Conservation (phyloP, 148 eudicot genomes). For the Rhododendron ferrugineum region DNA sequence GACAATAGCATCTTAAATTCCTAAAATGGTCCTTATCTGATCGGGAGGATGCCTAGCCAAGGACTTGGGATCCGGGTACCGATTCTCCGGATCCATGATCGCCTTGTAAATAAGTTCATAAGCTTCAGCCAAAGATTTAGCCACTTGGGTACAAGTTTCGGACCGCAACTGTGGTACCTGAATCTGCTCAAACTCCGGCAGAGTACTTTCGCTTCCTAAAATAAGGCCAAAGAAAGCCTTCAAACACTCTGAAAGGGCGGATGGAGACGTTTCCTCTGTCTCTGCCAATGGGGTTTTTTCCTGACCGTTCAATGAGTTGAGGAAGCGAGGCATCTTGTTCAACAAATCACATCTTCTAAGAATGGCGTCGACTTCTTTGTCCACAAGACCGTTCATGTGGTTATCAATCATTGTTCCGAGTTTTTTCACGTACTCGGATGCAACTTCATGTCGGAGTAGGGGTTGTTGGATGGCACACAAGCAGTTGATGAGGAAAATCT, state of each 20-base stretch:
- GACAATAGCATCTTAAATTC: conserved; percentile 42
- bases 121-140: conserved; percentile 68
- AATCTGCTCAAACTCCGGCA: conserved; percentile 89
- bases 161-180: conserved; percentile 89
- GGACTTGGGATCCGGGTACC: conserved; percentile 82
- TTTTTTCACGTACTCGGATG: conserved; percentile 71
- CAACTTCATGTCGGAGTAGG: conserved; percentile 63
- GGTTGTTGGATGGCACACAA: conserved; percentile 91
- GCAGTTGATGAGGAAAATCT: conserved; percentile 92
- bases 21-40: conserved; percentile 95
- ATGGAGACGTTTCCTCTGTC: conserved; percentile 72
- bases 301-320: conserved; percentile 18
- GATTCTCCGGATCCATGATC: conserved; percentile 68
- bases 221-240: conserved; percentile 84
- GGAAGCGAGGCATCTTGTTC: conserved; percentile 76
- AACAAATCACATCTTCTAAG: conserved; percentile 65
- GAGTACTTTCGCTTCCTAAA: conserved; percentile 73
- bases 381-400: conserved; percentile 60
- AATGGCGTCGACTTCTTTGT: conserved; percentile 75
- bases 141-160: conserved; percentile 62
- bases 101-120: conserved; percentile 74
- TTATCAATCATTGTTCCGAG: conserved; percentile 59
- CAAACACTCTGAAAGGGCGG: conserved; percentile 65
- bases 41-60: conserved; percentile 95
- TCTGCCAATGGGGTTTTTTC: conserved; percentile 49